A percentile compares a stretch with the other conserved stretches of the same genome.
Evolutionary conservation across 768 basidiomycete species (phyloP).

Genomic region (Amanita exitialis): DNA sequence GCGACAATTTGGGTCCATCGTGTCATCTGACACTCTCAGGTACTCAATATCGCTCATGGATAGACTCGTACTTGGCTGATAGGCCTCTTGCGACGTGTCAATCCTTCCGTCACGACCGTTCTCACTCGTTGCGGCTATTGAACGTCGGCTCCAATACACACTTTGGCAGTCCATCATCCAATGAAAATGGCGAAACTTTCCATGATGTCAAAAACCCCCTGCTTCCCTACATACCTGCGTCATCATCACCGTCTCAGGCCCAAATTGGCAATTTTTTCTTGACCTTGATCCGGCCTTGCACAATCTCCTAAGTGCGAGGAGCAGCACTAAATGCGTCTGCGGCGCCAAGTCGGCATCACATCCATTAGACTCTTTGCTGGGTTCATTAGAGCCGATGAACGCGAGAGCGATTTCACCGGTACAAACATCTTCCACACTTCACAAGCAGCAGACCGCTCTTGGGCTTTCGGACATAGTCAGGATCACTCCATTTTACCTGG

Average conservation of each 20-base stretch:
- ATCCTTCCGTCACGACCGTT: neutral
- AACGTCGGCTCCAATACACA: neutral
- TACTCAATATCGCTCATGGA: neutral
- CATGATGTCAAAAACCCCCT: neutral
- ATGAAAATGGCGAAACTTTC: neutral
- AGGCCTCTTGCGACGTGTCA: neutral
- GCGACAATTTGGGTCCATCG: neutral
- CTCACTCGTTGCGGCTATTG: neutral
- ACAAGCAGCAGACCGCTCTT: too few relatives aligned
- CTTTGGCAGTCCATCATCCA: neutral
- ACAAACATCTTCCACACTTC: too few relatives aligned
- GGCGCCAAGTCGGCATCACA: neutral
- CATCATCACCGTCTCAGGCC: neutral
- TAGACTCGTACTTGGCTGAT: neutral
- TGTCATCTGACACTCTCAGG: conserved; percentile 1
- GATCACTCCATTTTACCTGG: neutral
- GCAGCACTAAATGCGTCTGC: neutral
- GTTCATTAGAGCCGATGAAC: neutral
- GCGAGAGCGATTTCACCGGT: too few relatives aligned
- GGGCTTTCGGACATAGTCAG: too few relatives aligned
- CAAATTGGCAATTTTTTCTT: neutral
- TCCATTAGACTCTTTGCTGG: neutral
- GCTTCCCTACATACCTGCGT: neutral
- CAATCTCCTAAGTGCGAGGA: neutral
- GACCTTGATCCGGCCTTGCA: neutral